Base-by-base conservation (phyloP, 2,329 filamentous ascomycete genomes). In the Nemania serpens region DNA sequence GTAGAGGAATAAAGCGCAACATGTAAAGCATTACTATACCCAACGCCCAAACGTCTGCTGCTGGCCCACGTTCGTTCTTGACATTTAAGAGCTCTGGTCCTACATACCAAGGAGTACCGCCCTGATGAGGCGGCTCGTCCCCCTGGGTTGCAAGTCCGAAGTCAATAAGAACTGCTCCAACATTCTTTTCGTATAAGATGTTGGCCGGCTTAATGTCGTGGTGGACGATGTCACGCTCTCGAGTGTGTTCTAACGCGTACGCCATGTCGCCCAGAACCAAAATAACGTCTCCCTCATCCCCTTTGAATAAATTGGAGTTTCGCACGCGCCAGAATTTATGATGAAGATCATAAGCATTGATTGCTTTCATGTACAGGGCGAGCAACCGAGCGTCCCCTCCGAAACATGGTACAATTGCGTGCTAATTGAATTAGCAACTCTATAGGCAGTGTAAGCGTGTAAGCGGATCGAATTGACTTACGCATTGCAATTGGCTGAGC, bases 181-280 rank as follows among this genome's bases (percentile, higher is more conserved):
- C 10, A 3, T n/a, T 25, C 25, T 9, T 36, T 0, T 33, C 22
- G 22, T 56, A 49, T 3, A 56, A 18, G 15, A 56, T 56, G 15
- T 49, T 56, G 15, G 34, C 11, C 4, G 53, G 43, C 45, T 42
- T 56, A 20, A 56, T 56, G 22, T 56, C 53, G 34, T 56, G 42
- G 20, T 56, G 43, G 22, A 56, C 36, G 15, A 48, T 48, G 3
- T 18, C 20, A 13, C 20, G 18, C 5, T 41, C 20, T 13, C 2
- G 9, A 13, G 49, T 15, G 36, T 48, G 11, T 13, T 17, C 11
- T 7, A 56, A 20, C 2, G 53, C 53, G 1, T 34, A 9, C n/a
- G 33, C 34, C 22, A 56, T 56, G n/a, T 56, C 53, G 12, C 2
- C 3, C 18, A 55, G 42, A 11, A 55, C 33, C 12, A n/a, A 4